phyloP scores from a whole-genome alignment of 2,329 filamentous ascomycete genomes.

The Fusarium kyushuense region DNA sequence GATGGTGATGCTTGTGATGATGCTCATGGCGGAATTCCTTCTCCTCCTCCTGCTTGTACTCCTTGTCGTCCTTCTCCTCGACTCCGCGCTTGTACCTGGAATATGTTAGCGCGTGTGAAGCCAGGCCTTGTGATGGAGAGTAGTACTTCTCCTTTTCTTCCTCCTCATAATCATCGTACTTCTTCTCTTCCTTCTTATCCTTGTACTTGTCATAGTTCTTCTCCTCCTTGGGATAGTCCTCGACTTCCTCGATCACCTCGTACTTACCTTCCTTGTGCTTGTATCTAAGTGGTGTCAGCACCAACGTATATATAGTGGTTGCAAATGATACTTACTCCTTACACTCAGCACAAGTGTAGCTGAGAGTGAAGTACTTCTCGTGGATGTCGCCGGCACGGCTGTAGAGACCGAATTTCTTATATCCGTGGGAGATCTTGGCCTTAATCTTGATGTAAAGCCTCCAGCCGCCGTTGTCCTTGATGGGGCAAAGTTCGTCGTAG shows the following conservation, averaged over 20 bases:
- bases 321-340: slow-evolving; percentile 24
- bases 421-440: slow-evolving; percentile 38
- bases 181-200: slow-evolving; percentile 2
- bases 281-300: slow-evolving; percentile 15
- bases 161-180: slow-evolving; percentile 18
- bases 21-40: slow-evolving; percentile 14
- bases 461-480: slow-evolving; percentile 46
- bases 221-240: background rate
- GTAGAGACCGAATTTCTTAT: slow-evolving; percentile 43
- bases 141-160: slow-evolving; percentile 10
- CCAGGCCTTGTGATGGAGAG: background rate
- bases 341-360: slow-evolving; percentile 48
- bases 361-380: slow-evolving; percentile 46
- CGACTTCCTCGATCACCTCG: slow-evolving; percentile 18
- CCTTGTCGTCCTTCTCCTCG: background rate
- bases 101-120: background rate
- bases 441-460: slow-evolving; percentile 48
- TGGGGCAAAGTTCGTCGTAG: slow-evolving; percentile 44
- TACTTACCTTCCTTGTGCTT: slow-evolving; percentile 27
- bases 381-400: slow-evolving; percentile 40
- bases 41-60: background rate
- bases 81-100: slow-evolving; percentile 1
- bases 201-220: slow-evolving; percentile 11
- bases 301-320: background rate
- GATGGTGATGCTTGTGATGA: slow-evolving; percentile 6